A percentile compares a stretch with the other conserved stretches of the same genome.
Evolutionary conservation across 805 yeast genomes (phyloP).

Genomic region (Sugiyamaella boreocaroliniensis): DNA sequence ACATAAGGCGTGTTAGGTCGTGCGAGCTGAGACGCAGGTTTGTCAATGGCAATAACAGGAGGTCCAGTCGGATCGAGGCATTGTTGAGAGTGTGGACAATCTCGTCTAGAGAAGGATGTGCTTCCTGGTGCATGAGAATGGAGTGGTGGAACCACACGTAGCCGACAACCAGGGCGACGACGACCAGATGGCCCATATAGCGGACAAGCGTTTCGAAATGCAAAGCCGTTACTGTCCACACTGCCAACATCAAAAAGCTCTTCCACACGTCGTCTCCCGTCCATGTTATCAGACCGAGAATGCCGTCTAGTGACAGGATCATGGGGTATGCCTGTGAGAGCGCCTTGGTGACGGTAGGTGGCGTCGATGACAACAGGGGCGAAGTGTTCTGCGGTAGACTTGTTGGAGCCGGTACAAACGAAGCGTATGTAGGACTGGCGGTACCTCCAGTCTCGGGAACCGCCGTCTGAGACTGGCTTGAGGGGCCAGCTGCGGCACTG

Average conservation of each 20-base stretch:
- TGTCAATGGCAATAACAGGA: slow-evolving; percentile 74
- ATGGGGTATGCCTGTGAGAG: slow-evolving; percentile 81
- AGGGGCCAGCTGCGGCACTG: neutral
- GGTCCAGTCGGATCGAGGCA: slow-evolving; percentile 67
- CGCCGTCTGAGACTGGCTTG: neutral
- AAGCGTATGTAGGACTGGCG: slow-evolving; percentile 28
- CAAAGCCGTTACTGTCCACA: slow-evolving; percentile 53
- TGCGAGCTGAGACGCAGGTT: slow-evolving; percentile 60
- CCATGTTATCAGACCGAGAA: slow-evolving; percentile 79
- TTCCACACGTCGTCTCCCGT: slow-evolving; percentile 78
- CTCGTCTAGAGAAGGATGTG: slow-evolving; percentile 79
- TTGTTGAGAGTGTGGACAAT: slow-evolving; percentile 70
- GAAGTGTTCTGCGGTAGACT: slow-evolving; percentile 50
- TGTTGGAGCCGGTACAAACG: slow-evolving; percentile 31
- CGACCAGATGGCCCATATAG: slow-evolving; percentile 75
- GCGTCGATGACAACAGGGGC: slow-evolving; percentile 81
- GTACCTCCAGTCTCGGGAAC: neutral
- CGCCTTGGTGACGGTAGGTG: slow-evolving; percentile 83
- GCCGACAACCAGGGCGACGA: slow-evolving; percentile 37
- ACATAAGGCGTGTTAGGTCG: slow-evolving; percentile 71
- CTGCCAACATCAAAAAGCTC: slow-evolving; percentile 53
- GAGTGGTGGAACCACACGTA: slow-evolving; percentile 22
- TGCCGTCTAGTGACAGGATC: slow-evolving; percentile 61
- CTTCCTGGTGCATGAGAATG: slow-evolving; percentile 41
- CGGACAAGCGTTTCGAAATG: slow-evolving; percentile 71